Percentiles rank a stretch among this genome's conserved stretches.
Evolutionary conservation across 2,329 filamentous ascomycete species (phyloP).

Genomic region (Pseudohalonectria lignicola): DNA sequence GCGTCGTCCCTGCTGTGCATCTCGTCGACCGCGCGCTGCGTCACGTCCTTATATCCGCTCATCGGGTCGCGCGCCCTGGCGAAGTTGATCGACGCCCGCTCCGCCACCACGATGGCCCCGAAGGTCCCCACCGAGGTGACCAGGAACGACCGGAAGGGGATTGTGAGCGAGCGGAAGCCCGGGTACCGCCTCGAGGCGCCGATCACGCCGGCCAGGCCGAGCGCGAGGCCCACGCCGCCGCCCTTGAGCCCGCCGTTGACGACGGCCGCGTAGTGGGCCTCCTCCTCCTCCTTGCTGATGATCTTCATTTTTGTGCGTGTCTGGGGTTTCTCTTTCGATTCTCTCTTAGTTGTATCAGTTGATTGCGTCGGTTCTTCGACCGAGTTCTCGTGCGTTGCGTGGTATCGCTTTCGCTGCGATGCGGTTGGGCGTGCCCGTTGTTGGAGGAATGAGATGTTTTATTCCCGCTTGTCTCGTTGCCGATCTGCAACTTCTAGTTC

Average conservation of each 20-base stretch:
- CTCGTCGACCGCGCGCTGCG: conserved; percentile 43
- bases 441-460: no score
- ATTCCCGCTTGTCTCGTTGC: no score
- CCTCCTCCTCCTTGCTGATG: conserved; percentile 86
- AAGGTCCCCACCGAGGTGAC: conserved; percentile 76
- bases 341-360: neutral
- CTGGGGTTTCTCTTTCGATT: conserved; percentile 3
- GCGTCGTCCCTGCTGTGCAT: conserved; percentile 44
- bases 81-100: conserved; percentile 54
- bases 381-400: neutral
- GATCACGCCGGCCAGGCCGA: conserved; percentile 59
- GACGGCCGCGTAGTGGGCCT: conserved; percentile 71
- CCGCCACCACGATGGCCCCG: conserved; percentile 77
- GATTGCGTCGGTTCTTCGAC: neutral
- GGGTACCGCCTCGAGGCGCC: conserved; percentile 60
- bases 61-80: conserved; percentile 60
- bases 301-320: conserved; percentile 63
- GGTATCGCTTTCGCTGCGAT: neutral
- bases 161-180: conserved; percentile 68
- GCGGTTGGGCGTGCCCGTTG: no score
- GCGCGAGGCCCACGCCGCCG: conserved; percentile 53
- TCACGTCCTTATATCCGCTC: conserved; percentile 53
- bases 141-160: conserved; percentile 88
- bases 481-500: no score
- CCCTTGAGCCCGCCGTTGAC: conserved; percentile 71